A percentile compares a stretch with the other conserved stretches of the same genome.
These are phyloP conservation scores for Penicillium salamii DNA, from an alignment of 495 filamentous ascomycete species.

Conservation along the genomic window DNA sequence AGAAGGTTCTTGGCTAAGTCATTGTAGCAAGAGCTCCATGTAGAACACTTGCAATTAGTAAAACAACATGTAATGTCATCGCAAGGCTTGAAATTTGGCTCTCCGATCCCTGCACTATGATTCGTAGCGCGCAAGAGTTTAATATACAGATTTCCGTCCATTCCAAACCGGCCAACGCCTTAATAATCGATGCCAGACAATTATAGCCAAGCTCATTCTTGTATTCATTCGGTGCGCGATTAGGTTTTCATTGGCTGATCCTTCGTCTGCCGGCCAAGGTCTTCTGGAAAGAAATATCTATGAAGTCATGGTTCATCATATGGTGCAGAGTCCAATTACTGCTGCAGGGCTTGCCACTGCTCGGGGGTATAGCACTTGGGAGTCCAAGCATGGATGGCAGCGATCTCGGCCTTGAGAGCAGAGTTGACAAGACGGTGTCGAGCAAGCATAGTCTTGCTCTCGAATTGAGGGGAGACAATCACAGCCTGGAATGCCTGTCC, in stretches of 20 bases:
- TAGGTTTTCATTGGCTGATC: background rate
- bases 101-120: background rate
- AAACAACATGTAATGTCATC: conserved; percentile 1
- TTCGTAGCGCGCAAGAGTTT: background rate
- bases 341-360: conserved; percentile 77
- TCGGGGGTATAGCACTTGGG: conserved; percentile 95
- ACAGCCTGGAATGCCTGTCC: conserved; percentile 92
- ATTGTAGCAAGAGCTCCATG: background rate
- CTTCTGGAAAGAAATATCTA: background rate
- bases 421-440: conserved; percentile 88
- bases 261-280: background rate
- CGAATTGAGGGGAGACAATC: conserved; percentile 85
- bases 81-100: background rate
- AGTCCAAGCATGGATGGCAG: conserved; percentile 96
- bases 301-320: background rate
- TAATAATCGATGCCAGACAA: conserved; percentile 2
- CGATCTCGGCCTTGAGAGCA: conserved; percentile 87
- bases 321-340: conserved; percentile 14
- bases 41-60: conserved; percentile 2
- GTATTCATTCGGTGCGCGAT: background rate
- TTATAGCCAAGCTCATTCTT: background rate
- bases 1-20: conserved; percentile 64
- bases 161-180: conserved; percentile 12
- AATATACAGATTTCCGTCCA: conserved; percentile 10
- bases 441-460: conserved; percentile 81